Conservation (phyloP, 2,329 filamentous ascomycete genomes). For the Xylaria sp. region DNA sequence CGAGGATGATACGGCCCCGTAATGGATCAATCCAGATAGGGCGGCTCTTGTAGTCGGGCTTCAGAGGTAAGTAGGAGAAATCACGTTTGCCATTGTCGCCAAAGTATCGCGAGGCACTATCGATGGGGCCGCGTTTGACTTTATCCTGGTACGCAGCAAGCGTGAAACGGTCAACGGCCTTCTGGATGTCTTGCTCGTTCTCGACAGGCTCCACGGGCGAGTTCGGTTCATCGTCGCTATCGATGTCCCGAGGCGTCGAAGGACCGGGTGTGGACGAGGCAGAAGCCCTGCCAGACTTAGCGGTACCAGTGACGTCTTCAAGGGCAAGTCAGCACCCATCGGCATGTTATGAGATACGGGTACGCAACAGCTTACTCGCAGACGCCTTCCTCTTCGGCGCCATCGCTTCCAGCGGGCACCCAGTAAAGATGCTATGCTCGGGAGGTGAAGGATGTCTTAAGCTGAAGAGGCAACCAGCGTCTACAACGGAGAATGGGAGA, state of each 20-base stretch:
- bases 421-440: constrained; percentile 10
- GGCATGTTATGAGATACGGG: constrained; percentile 19
- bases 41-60: constrained; percentile 87
- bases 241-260: constrained; percentile 67
- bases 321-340: constrained; percentile 48
- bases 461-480: constrained; percentile 10
- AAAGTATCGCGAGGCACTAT: constrained; percentile 58
- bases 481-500: background rate
- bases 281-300: constrained; percentile 67
- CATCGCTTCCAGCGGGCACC: constrained; percentile 57
- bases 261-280: constrained; percentile 69
- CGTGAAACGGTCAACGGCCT: constrained; percentile 69
- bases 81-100: constrained; percentile 64
- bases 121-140: constrained; percentile 52
- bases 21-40: constrained; percentile 94
- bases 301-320: constrained; percentile 56
- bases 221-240: constrained; percentile 58
- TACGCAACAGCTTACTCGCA: constrained; percentile 53
- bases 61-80: constrained; percentile 83
- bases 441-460: constrained; percentile 22
- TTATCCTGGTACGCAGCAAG: constrained; percentile 62
- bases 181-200: constrained; percentile 64
- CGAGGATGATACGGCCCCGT: constrained; percentile 87
- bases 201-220: constrained; percentile 57
- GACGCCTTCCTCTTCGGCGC: constrained; percentile 76